Evolutionary conservation across 139 green algal genomes (phyloP).

Genomic region (Chlamydomonas incerta): DNA sequence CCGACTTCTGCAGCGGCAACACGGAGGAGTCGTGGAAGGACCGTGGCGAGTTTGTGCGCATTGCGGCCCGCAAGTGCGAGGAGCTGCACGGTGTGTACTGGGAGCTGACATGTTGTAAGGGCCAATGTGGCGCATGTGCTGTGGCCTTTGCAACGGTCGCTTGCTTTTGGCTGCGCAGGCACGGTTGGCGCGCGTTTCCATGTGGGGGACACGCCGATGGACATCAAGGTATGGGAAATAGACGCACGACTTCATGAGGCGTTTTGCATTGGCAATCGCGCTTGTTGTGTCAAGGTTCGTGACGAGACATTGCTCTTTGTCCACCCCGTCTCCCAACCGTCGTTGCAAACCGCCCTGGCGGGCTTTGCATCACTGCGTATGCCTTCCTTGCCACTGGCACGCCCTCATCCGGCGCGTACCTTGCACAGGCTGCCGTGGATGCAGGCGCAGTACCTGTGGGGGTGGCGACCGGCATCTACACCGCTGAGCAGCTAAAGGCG

Average conservation of each 20-base stretch:
- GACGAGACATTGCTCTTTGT: background rate
- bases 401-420: too few relatives aligned
- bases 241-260: background rate
- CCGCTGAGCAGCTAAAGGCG: conserved; percentile 58
- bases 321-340: background rate
- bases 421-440: conserved; percentile 65
- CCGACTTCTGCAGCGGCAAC: conserved; percentile 85
- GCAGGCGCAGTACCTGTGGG: conserved; percentile 74
- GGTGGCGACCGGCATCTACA: conserved; percentile 86
- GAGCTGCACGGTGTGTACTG: conserved; percentile 12
- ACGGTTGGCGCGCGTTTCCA: conserved; percentile 60
- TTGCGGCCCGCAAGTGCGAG: conserved; percentile 71
- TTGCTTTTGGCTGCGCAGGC: background rate
- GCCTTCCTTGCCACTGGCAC: too few relatives aligned
- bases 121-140: background rate
- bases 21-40: conserved; percentile 83
- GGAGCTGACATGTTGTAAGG: background rate
- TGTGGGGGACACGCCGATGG: conserved; percentile 86
- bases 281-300: background rate
- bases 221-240: conserved; percentile 66
- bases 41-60: conserved; percentile 84
- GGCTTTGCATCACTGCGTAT: too few relatives aligned
- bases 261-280: background rate
- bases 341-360: too few relatives aligned
- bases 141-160: background rate